Evolutionary conservation across 2,329 filamentous ascomycete species (phyloP), one percentile per base, ranked within the genome.

Genomic region (Helotiales sp.): DNA sequence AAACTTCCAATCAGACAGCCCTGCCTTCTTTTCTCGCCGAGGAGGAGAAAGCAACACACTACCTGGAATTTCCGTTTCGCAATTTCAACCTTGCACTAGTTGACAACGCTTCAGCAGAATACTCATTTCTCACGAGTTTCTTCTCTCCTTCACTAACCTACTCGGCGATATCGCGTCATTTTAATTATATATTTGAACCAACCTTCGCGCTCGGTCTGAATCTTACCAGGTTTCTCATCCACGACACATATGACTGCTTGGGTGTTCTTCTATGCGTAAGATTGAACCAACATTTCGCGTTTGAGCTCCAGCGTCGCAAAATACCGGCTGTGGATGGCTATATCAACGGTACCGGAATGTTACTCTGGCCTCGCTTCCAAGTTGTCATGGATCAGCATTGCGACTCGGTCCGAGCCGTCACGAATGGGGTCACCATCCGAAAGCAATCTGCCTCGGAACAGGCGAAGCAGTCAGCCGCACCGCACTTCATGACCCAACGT

Each of bases 331-430:
- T 91, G 1, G 95, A 99, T 70, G 82, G 85, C 36, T 99, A 99
- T 71, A 88, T 97, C 71, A 99, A 99, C 72, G 93, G 86, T 46
- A 96, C 91, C 5, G 93, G 89, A 69, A 99, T 99, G 91, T 84
- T 95, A 2, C 83, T 99, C 5, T 99, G 95, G 95, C 95, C 95
- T 7, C 88, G 93, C 25, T 90, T 99, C 68, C 96, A 99, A 74
- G 84, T 91, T 56, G 87, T 96, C 66, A 96, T 99, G 86, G 93
- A 96, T 71, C 82, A 88, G 55, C 95, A 99, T 71, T 92, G 90
- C 75, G 92, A 96, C 54, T 96, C 91, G 0, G 81, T 99, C 33
- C 89, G 88, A 52, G 81, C 70, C 71, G 80, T 79, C 69, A 87
- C 72, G 58, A 86, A 72, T 73, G 77, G 69, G 56, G 81, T 79